A percentile compares a stretch with the other conserved stretches of the same genome.
Evolutionary conservation across 352 stramenopile genomes (phyloP).

Genomic region (Phytophthora rubi): DNA sequence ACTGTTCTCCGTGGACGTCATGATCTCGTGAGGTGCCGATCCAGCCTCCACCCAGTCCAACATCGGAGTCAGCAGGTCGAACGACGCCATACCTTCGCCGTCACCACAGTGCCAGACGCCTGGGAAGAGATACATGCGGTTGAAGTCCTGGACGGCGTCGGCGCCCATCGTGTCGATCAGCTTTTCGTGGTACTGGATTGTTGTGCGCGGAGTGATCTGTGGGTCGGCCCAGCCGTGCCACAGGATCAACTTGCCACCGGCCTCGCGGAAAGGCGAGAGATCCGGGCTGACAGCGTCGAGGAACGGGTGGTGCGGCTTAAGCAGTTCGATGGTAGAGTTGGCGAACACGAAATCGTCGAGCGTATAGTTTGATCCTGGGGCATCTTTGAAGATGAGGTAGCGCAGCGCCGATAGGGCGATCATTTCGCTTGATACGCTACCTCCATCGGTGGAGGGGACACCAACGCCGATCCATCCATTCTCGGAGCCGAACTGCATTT

Average conservation of each 20-base stretch:
- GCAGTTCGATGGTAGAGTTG: conserved; percentile 39
- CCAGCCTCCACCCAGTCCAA: conserved; percentile 46
- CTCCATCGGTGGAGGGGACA: conserved; percentile 26
- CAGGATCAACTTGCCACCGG: conserved; percentile 46
- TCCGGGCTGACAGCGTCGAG: conserved; percentile 44
- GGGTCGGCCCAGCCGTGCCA: conserved; percentile 47
- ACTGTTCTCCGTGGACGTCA: conserved; percentile 27
- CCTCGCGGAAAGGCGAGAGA: conserved; percentile 33
- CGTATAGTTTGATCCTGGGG: conserved; percentile 33
- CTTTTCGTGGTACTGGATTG: conserved; percentile 46
- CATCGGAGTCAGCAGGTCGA: conserved; percentile 47
- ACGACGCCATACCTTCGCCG: conserved; percentile 24
- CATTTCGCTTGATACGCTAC: conserved; percentile 26
- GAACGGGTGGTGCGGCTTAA: conserved; percentile 38
- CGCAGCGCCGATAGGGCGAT: conserved; percentile 37
- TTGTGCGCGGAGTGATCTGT: conserved; percentile 47
- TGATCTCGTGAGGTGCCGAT: conserved; percentile 34
- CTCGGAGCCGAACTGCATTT: conserved; percentile 42
- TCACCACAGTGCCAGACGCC: conserved; percentile 46
- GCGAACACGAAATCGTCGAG: conserved; percentile 42
- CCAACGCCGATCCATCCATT: conserved; percentile 40
- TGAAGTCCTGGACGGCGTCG: conserved; percentile 33
- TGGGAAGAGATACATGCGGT: conserved; percentile 47
- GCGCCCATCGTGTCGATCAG: conserved; percentile 37
- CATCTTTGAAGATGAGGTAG: conserved; percentile 42